A percentile compares a stretch with the other conserved stretches of the same genome.
These are phyloP conservation scores for Fusarium acutatum DNA, from an alignment of 2,329 filamentous ascomycete genomes.

Conservation along the genomic window DNA sequence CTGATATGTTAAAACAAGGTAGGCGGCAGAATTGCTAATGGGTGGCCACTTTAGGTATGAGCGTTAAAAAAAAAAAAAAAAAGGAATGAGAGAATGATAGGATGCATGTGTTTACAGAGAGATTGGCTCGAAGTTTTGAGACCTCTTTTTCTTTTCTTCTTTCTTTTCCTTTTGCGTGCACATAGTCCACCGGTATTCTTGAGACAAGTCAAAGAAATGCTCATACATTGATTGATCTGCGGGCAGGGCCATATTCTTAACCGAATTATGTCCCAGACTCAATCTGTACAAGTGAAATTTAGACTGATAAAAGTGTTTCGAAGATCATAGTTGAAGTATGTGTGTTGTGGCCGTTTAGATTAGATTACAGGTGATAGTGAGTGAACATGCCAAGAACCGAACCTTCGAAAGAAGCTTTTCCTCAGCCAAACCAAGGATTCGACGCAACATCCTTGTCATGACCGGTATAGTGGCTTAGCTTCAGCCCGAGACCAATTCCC, in stretches of 20 bases:
- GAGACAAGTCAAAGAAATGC: too few species aligned
- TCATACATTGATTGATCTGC: too few species aligned
- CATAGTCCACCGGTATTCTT: too few species aligned
- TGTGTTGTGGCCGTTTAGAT: neutral
- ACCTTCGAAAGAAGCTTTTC: constrained; percentile 8
- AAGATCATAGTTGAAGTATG: neutral
- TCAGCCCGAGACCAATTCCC: neutral
- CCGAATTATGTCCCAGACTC: too few species aligned
- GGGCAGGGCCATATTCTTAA: too few species aligned
- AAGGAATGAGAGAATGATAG: too few species aligned
- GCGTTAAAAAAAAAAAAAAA: too few species aligned
- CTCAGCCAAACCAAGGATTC: neutral
- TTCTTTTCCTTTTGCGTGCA: too few species aligned
- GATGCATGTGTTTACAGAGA: too few species aligned
- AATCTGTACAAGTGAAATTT: neutral
- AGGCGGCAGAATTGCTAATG: neutral
- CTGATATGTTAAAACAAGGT: neutral
- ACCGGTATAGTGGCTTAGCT: constrained; percentile 1
- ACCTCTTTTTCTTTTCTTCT: too few species aligned
- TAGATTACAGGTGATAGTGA: neutral
- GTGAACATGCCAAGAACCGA: neutral
- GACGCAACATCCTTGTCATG: neutral
- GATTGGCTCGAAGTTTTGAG: too few species aligned
- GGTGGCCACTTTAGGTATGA: too few species aligned
- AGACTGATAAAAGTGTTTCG: neutral